Percentiles rank a stretch among this genome's conserved stretches.
phyloP scores from a whole-genome alignment of 345 rosid genomes.

The Passiflora organensis region DNA sequence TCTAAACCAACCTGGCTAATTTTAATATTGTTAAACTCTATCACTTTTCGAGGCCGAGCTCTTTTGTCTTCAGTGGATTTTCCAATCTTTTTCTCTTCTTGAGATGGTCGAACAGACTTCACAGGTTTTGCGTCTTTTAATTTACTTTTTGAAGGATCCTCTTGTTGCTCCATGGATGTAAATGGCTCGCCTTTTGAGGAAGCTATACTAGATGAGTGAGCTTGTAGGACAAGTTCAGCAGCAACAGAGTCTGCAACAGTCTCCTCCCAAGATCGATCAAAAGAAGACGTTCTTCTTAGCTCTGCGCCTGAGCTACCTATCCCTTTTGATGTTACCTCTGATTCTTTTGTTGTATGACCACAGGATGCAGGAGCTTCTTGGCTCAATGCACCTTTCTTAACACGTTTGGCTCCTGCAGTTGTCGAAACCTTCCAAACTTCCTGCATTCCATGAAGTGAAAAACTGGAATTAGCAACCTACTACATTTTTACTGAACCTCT shows the following conservation, averaged over 20 bases:
- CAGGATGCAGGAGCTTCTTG: constrained; percentile 57
- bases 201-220: constrained; percentile 47
- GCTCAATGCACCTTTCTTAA: constrained; percentile 60
- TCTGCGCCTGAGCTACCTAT: constrained; percentile 46
- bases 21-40: constrained; percentile 89
- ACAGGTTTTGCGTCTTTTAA: constrained; percentile 56
- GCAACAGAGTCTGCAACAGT: constrained; percentile 86
- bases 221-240: constrained; percentile 72
- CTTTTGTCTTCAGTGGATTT: constrained; percentile 81
- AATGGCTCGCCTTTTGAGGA: constrained; percentile 42
- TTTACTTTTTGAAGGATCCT: constrained; percentile 60
- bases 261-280: constrained; percentile 85
- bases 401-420: constrained; percentile 75
- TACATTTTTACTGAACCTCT: background rate
- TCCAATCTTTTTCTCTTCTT: constrained; percentile 84
- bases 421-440: constrained; percentile 96
- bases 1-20: constrained; percentile 76
- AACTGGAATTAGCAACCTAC: constrained; percentile 5
- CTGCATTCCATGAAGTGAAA: constrained; percentile 38
- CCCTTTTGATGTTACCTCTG: constrained; percentile 49
- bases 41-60: constrained; percentile 77
- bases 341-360: constrained; percentile 48
- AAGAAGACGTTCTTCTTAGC: constrained; percentile 86
- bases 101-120: constrained; percentile 76
- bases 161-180: constrained; percentile 52